Percentiles rank a stretch among this genome's conserved stretches.
Conservation (phyloP, 73 alveolate species). For the Paramecium octaurelia region DNA sequence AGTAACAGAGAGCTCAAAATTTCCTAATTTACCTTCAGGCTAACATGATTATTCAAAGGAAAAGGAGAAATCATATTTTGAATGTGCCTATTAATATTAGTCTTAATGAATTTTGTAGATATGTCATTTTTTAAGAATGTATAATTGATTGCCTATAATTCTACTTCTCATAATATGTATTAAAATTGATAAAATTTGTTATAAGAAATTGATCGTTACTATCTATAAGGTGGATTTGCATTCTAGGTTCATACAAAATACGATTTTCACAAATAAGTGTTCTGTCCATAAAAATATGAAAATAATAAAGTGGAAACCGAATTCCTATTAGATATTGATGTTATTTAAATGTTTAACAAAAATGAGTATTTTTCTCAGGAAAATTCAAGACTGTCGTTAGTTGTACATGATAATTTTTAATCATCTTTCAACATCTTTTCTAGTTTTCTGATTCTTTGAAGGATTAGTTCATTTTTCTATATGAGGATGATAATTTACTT, state of each 20-base stretch:
- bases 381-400: constrained; percentile 35
- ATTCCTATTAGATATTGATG: not conserved
- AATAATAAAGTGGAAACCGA: not conserved
- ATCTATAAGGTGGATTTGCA: not conserved
- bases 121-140: not conserved
- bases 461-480: not conserved
- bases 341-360: not conserved
- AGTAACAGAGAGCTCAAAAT: not conserved
- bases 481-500: not conserved
- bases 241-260: too few relatives aligned
- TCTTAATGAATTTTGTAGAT: not conserved
- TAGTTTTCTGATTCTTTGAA: not conserved
- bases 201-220: not conserved
- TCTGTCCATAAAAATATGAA: not conserved
- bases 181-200: not conserved
- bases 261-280: too few relatives aligned
- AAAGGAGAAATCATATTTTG: not conserved
- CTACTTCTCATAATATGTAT: not conserved
- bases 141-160: not conserved
- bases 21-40: not conserved
- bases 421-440: constrained; percentile 6
- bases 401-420: not conserved
- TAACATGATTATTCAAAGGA: not conserved
- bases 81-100: not conserved
- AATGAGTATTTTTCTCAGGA: not conserved